Percentiles rank a stretch among this genome's conserved stretches.
Evolutionary conservation across 2,329 filamentous ascomycete genomes (phyloP).

Genomic region (Bipolaris gigantea): DNA sequence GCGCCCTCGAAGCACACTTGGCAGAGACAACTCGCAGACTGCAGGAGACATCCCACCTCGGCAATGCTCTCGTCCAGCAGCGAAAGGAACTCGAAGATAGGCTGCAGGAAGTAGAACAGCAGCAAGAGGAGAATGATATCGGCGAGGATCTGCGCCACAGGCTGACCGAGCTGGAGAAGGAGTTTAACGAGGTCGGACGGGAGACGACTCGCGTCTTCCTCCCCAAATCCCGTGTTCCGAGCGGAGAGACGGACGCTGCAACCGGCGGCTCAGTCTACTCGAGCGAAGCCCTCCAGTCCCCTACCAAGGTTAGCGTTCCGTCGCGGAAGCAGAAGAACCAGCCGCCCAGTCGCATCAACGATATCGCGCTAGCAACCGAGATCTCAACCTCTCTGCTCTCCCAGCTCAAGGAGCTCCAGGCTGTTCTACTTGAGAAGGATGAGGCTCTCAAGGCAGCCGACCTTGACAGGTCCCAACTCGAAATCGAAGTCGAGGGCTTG

Average conservation of each 20-base stretch:
- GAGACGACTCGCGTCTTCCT: constrained; percentile 89
- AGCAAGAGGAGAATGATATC: constrained; percentile 71
- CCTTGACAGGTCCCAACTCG: constrained; percentile 74
- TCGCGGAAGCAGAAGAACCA: constrained; percentile 90
- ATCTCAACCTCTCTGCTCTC: constrained; percentile 92
- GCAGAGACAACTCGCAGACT: constrained; percentile 89
- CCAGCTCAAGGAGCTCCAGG: constrained; percentile 90
- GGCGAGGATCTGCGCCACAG: constrained; percentile 80
- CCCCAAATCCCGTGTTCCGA: constrained; percentile 76
- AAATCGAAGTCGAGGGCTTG: constrained; percentile 78
- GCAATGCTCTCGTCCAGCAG: constrained; percentile 84
- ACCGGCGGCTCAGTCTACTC: constrained; percentile 62
- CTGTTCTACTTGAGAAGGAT: constrained; percentile 82
- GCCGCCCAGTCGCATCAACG: constrained; percentile 82
- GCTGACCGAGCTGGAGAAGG: constrained; percentile 84
- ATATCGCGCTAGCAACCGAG: constrained; percentile 97
- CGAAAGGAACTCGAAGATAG: constrained; percentile 79
- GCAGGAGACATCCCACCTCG: constrained; percentile 86
- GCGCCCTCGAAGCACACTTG: constrained; percentile 86
- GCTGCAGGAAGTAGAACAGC: constrained; percentile 79
- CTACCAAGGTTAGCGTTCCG: constrained; percentile 84
- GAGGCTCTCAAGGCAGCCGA: constrained; percentile 77
- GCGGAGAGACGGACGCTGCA: constrained; percentile 47
- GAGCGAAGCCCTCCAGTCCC: constrained; percentile 80
- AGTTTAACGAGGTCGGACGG: constrained; percentile 90